phyloP scores from a whole-genome alignment of 805 yeast species.

The Barnettozyma pratensis region DNA sequence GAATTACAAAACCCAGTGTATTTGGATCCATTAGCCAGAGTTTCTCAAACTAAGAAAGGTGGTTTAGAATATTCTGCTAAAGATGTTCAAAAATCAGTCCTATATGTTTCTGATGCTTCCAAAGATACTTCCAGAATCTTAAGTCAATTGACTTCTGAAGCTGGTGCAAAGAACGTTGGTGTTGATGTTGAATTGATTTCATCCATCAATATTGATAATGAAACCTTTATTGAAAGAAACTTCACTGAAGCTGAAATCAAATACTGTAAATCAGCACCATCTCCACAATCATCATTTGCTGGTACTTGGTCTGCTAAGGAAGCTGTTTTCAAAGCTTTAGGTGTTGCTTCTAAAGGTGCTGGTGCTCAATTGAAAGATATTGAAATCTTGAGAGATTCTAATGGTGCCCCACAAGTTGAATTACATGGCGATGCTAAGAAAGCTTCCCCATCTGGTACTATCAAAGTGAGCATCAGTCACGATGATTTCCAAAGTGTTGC shows the following conservation, averaged over 20 bases:
- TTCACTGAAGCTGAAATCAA: conserved; percentile 76
- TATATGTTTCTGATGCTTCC: conserved; percentile 43
- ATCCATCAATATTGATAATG: conserved; percentile 79
- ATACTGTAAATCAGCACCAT: conserved; percentile 71
- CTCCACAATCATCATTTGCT: conserved; percentile 84
- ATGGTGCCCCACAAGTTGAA: conserved; percentile 72
- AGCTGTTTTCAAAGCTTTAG: conserved; percentile 95
- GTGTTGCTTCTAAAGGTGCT: conserved; percentile 85
- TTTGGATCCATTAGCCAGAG: conserved; percentile 87
- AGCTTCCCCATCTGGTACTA: conserved; percentile 66
- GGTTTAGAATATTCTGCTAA: conserved; percentile 45
- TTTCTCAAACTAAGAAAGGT: conserved; percentile 32
- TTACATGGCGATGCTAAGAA: conserved; percentile 71
- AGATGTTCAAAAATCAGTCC: conserved; percentile 39
- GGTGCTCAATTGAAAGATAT: conserved; percentile 92
- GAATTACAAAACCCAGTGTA: conserved; percentile 87
- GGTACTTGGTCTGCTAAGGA: conserved; percentile 99
- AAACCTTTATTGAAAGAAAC: conserved; percentile 87
- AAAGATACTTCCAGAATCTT: conserved; percentile 62
- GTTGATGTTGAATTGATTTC: conserved; percentile 92
- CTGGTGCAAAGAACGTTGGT: conserved; percentile 66
- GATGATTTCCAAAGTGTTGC: conserved; percentile 98
- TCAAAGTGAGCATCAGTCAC: conserved; percentile 90
- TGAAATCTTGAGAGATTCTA: conserved; percentile 67
- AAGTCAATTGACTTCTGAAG: conserved; percentile 43